Base-by-base conservation (phyloP, 305 asterid species). In the Solanum hybrid region DNA sequence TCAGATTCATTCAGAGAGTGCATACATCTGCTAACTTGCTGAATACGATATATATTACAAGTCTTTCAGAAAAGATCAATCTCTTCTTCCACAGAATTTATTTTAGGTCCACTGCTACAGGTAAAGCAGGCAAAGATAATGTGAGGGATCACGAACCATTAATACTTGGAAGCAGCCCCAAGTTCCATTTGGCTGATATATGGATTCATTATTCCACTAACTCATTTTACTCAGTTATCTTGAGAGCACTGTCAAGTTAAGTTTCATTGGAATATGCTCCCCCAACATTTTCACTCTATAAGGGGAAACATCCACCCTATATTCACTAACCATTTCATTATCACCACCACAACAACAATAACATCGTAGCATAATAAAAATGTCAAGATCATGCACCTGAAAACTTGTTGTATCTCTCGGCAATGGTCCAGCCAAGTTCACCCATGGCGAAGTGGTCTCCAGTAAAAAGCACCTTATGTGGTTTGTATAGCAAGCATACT, bases 391-490 rank as follows among this genome's bases (percentile, higher is more conserved):
- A 74, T 90, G 75, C 73, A 94, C 98, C 95, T 91, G 98, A 94
- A 92, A 91, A 92, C 91, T 91, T 90, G 92, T 95, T 95, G 92
- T 93, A 92, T 29, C 40, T 74, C 89, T 95, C 98, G 20, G 28
- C 69, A 85, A 95, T 93, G 92, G 89, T 91, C 91, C 91, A 90
- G 86, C 94, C 95, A 91, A 12, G 82, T 92, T 94, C 96, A 57
- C 89, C 88, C 94, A 92, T 93, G 64, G 77, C 13, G 64, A 95
- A 92, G 93, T 95, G 98, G 92, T 95, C 96, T 64, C 98, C 97
- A 11, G 95, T 94, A 89, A 94, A 95, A 78, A 95, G 93, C 89
- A 93, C 94, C 90, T 94, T 94, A 89, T 86, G 87, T 42, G 93
- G 91, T 92, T 91, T 92, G 93, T 94, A 94, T 77, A 94, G 93